Percentiles rank a stretch among this genome's conserved stretches.
These are phyloP conservation scores for Lactarius vividus DNA, from an alignment of 768 basidiomycete species.

Conservation along the genomic window DNA sequence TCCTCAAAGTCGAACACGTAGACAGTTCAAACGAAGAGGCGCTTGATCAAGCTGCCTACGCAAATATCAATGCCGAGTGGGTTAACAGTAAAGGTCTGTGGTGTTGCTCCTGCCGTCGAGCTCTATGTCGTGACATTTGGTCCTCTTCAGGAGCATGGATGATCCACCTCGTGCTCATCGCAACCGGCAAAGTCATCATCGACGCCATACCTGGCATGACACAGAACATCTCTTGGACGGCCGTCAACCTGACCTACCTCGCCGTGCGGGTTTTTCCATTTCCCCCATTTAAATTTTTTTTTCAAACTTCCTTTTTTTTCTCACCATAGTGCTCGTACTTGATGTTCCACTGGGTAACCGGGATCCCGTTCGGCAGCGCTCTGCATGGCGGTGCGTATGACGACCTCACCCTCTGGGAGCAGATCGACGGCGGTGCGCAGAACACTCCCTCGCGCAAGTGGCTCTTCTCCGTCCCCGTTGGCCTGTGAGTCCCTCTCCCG, in stretches of 20 bases:
- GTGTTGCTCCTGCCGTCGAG: not conserved
- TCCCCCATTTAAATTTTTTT: not conserved
- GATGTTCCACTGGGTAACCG: conserved; percentile 98
- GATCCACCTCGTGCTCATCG: conserved; percentile 92
- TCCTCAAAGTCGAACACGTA: conserved; percentile 85
- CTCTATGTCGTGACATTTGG: conserved; percentile 1
- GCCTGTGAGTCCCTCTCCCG: conserved; percentile 57
- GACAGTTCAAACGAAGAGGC: conserved; percentile 71
- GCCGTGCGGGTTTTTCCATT: conserved; percentile 46
- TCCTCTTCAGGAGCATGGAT: conserved; percentile 83
- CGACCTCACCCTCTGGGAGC: conserved; percentile 97
- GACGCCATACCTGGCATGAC: conserved; percentile 94
- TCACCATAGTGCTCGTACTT: conserved; percentile 61
- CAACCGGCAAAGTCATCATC: conserved; percentile 85
- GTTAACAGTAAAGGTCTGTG: conserved; percentile 84
- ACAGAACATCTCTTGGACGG: conserved; percentile 92
- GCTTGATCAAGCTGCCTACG: conserved; percentile 75
- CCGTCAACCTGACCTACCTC: conserved; percentile 88
- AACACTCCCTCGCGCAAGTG: conserved; percentile 99
- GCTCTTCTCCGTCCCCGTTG: conserved; percentile 86
- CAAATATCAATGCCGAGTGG: conserved; percentile 89
- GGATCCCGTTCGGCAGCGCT: conserved; percentile 90
- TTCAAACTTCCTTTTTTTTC: not conserved
- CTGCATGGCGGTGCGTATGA: conserved; percentile 93
- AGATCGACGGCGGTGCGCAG: conserved; percentile 98